A percentile compares a stretch with the other conserved stretches of the same genome.
Conservation (phyloP, 2,329 filamentous ascomycete genomes). For the Sporothrix variecibatus region DNA sequence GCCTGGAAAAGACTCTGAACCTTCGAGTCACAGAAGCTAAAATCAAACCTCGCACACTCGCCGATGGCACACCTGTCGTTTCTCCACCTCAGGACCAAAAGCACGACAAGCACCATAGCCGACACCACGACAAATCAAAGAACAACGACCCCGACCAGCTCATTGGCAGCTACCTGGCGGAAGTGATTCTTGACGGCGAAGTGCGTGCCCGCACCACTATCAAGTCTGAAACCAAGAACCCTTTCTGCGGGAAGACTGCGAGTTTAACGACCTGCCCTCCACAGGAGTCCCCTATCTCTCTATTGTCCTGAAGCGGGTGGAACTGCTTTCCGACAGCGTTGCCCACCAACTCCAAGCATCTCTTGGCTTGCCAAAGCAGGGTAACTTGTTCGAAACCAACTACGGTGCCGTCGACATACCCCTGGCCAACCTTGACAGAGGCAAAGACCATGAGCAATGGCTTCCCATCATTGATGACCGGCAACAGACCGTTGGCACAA, state of each 20-base stretch:
- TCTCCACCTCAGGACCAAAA: slow-evolving; percentile 33
- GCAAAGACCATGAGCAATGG: slow-evolving; percentile 84
- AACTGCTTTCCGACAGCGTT: slow-evolving; percentile 52
- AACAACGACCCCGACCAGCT: slow-evolving; percentile 48
- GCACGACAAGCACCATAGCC: slow-evolving; percentile 4
- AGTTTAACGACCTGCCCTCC: slow-evolving; percentile 72
- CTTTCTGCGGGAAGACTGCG: slow-evolving; percentile 81
- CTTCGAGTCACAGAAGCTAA: slow-evolving; percentile 65
- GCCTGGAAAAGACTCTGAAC: slow-evolving; percentile 62
- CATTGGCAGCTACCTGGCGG: slow-evolving; percentile 72
- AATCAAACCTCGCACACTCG: slow-evolving; percentile 46
- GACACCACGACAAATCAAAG: slow-evolving; percentile 31
- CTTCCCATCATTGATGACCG: slow-evolving; percentile 77
- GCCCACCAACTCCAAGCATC: slow-evolving; percentile 48
- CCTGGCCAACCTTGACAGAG: slow-evolving; percentile 74
- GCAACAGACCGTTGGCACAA: slow-evolving; percentile 75
- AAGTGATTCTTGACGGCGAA: slow-evolving; percentile 78
- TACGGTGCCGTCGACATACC: slow-evolving; percentile 79
- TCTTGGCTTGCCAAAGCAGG: slow-evolving; percentile 45
- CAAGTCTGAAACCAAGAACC: slow-evolving; percentile 69
- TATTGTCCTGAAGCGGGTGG: slow-evolving; percentile 69
- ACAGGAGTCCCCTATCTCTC: slow-evolving; percentile 68
- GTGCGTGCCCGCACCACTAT: slow-evolving; percentile 73
- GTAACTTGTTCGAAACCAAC: slow-evolving; percentile 52
- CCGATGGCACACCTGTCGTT: slow-evolving; percentile 30